These are phyloP conservation scores for Talaromyces islandicus DNA, from an alignment of 2,329 filamentous ascomycete species.

Conservation along the genomic window DNA sequence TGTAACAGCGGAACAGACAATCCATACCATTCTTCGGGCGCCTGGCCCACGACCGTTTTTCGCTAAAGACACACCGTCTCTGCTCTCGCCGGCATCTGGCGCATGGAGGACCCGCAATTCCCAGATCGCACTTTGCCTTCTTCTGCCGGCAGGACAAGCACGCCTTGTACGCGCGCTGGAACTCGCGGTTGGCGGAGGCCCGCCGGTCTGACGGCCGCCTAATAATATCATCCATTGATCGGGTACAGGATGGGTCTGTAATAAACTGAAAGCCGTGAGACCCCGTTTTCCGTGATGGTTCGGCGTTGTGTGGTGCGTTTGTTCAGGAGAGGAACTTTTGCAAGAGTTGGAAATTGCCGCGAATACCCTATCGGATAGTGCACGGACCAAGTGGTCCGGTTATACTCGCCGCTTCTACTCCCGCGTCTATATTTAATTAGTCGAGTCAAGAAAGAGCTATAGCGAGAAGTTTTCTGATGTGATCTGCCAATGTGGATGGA, in stretches of 20 bases:
- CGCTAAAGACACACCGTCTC: constrained; percentile 44
- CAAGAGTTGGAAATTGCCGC: neutral
- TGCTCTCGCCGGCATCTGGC: constrained; percentile 46
- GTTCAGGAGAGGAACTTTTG: neutral
- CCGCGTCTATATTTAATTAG: no score
- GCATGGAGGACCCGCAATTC: constrained; percentile 36
- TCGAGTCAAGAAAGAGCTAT: no score
- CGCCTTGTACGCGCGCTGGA: constrained; percentile 50
- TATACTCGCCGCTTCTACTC: neutral
- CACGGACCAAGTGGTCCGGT: constrained; percentile 2
- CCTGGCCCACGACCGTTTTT: constrained; percentile 37
- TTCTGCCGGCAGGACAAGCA: constrained; percentile 48
- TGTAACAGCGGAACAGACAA: neutral
- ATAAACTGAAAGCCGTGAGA: neutral
- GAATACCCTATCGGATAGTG: constrained; percentile 1
- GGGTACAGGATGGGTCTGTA: neutral
- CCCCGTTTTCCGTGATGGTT: neutral
- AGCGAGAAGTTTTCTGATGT: neutral
- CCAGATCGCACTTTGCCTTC: constrained; percentile 49
- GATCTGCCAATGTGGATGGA: neutral
- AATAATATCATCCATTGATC: constrained; percentile 9
- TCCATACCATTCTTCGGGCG: constrained; percentile 25
- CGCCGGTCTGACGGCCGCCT: constrained; percentile 7
- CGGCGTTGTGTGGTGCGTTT: neutral
- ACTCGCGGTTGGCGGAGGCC: constrained; percentile 9